Conservation (phyloP, 768 basidiomycete genomes). For the Amylocystis lapponica region DNA sequence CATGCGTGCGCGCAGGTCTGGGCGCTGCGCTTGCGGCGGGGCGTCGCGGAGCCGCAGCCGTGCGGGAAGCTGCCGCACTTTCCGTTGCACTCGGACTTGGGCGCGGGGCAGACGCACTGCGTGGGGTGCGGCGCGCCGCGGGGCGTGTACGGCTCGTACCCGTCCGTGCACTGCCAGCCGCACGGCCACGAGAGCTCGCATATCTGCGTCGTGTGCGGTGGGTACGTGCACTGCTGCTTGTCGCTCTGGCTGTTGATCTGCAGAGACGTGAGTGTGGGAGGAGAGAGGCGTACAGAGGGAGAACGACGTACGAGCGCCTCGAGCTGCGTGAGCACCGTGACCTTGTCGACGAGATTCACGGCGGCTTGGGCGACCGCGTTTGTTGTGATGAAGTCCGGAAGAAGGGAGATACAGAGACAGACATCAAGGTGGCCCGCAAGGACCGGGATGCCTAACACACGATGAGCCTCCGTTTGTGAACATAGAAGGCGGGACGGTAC, state of each 20-base stretch:
- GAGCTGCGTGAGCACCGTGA: conserved; percentile 18
- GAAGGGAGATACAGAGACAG: conserved; percentile 25
- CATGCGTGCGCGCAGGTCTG: conserved; percentile 21
- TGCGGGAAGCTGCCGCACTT: conserved; percentile 22
- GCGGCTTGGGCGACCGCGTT: conserved; percentile 20
- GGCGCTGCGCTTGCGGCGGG: conserved; percentile 8
- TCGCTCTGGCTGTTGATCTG: conserved; percentile 21
- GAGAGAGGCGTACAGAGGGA: background rate
- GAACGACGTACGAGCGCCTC: conserved; percentile 17
- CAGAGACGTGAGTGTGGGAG: background rate
- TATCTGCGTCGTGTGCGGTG: conserved; percentile 21
- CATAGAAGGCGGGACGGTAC: background rate
- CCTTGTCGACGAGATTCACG: conserved; percentile 16
- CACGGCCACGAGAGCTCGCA: conserved; percentile 20
- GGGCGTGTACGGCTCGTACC: conserved; percentile 19
- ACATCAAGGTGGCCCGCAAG: conserved; percentile 23
- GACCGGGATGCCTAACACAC: conserved; percentile 13
- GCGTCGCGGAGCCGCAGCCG: conserved; percentile 15
- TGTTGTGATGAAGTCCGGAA: conserved; percentile 19
- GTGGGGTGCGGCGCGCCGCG: conserved; percentile 10
- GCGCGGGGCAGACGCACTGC: conserved; percentile 24
- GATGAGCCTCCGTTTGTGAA: background rate
- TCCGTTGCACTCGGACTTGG: conserved; percentile 25
- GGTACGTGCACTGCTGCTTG: conserved; percentile 25
- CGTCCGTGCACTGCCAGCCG: conserved; percentile 24